Base-by-base conservation (phyloP, 2,329 filamentous ascomycete genomes). In the Arthrobotrys megalospora region DNA sequence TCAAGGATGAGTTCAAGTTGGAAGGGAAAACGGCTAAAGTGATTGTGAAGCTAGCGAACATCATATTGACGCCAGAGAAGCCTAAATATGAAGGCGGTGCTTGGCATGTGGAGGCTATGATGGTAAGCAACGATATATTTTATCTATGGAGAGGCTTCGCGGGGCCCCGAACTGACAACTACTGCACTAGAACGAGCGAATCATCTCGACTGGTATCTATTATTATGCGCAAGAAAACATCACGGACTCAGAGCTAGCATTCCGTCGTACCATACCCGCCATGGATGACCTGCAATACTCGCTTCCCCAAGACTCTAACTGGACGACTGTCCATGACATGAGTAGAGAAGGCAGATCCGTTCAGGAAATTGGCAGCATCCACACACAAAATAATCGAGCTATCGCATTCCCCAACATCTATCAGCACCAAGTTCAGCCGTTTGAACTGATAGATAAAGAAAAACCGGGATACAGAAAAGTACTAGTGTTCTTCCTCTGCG, bases 191-290 rank as follows among this genome's bases (percentile, higher is more conserved):
- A 91, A 92, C 80, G 90, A 92, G 82, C 88, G 88, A 79, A 91
- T 92, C 43, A 87, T 87, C 80, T 89, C 89, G 0, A 90, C 89
- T 0, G 88, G 90, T 0, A 84, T 92, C 16, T 90, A 90, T 83
- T 90, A 90, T 82, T 89, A 89, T 80, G 88, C 90, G 76, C 84
- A 82, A 53, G 86, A 89, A 0, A 92, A 92, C 82, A 87, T 91
- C 63, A 87, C 87, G 0, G 85, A 87, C 0, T 86, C 85, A 55
- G 81, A 80, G 3, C 85, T 91, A 4, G 83, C 84, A 2, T 90
- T 91, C 81, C 87, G 86, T 7, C 87, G 87, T 14, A 79, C 76
- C 0, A 52, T 53, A 34, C 1, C 28, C 2, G 50, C 50, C 5
- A 65, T 75, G 58, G 69, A 75, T 1, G 76, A 70, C 4, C 8